These are phyloP conservation scores for Xylariaceae sp. DNA, from an alignment of 2,329 filamentous ascomycete genomes.

Conservation along the genomic window DNA sequence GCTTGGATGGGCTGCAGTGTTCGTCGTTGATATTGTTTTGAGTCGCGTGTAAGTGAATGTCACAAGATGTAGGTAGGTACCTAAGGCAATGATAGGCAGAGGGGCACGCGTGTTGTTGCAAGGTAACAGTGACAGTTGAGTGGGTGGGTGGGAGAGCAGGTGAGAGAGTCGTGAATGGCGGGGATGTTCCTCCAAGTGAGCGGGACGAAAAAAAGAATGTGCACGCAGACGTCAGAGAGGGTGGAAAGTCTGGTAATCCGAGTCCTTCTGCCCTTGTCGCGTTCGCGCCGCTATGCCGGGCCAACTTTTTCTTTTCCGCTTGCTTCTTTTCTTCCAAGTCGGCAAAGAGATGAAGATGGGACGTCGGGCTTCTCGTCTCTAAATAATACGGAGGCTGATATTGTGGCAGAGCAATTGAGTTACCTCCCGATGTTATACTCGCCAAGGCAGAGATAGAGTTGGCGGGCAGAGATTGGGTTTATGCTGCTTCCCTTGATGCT, in stretches of 20 bases:
- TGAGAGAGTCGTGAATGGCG: constrained; percentile 11
- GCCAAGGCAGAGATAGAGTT: constrained; percentile 12
- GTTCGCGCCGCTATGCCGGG: constrained; percentile 3
- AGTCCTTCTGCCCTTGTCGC: constrained; percentile 2
- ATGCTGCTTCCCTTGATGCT: constrained; percentile 19
- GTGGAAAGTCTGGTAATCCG: not conserved
- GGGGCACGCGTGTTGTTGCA: constrained; percentile 9
- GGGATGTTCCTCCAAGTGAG: constrained; percentile 12
- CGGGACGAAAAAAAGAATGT: not conserved
- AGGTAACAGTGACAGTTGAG: constrained; percentile 5
- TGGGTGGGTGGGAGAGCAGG: not conserved
- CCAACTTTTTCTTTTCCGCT: constrained; percentile 4
- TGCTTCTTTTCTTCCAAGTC: constrained; percentile 4
- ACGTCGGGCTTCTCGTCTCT: constrained; percentile 1
- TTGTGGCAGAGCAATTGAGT: constrained; percentile 10
- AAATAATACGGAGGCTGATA: not conserved
- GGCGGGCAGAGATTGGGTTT: constrained; percentile 13
- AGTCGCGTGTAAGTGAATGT: constrained; percentile 1
- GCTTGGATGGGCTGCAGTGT: not conserved
- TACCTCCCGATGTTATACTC: constrained; percentile 23
- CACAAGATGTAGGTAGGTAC: too few species aligned
- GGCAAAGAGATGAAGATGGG: constrained; percentile 8
- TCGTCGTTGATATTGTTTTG: constrained; percentile 2
- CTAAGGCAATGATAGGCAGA: constrained; percentile 1
- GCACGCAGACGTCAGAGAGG: constrained; percentile 10